Conservation (phyloP, 139 green algal species). For the Chlamydomonas sphaeroides region DNA sequence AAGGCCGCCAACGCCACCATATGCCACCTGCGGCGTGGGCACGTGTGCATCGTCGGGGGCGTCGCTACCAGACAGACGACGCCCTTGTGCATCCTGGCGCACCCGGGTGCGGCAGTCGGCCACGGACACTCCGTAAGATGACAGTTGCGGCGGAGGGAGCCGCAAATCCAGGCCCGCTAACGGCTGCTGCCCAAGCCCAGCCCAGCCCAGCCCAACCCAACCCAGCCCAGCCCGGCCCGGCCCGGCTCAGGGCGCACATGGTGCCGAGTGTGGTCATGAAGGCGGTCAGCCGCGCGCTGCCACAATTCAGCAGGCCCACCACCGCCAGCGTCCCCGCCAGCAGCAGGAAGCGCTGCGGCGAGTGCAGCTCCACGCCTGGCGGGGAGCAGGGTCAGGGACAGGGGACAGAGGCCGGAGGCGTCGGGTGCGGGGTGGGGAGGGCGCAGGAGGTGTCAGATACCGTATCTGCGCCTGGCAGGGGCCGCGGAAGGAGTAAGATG, state of each 20-base stretch:
- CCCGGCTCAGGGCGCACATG: neutral
- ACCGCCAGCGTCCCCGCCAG: neutral
- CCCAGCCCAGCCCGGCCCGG: neutral
- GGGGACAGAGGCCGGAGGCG: too few species aligned
- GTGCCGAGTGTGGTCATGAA: slow-evolving; percentile 22
- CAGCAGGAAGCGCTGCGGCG: neutral
- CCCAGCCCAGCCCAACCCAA: neutral
- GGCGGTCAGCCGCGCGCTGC: slow-evolving; percentile 11
- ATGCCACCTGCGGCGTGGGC: slow-evolving; percentile 34
- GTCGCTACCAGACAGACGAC: too few species aligned
- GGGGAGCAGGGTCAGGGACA: neutral
- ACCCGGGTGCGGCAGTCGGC: too few species aligned
- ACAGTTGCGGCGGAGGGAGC: too few species aligned
- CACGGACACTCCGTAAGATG: too few species aligned
- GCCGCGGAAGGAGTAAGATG: too few species aligned
- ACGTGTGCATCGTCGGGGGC: too few species aligned
- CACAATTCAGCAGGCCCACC: slow-evolving; percentile 31
- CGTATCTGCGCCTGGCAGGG: too few species aligned
- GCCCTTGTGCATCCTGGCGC: too few species aligned
- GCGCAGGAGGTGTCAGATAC: too few species aligned
- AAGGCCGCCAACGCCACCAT: slow-evolving; percentile 23
- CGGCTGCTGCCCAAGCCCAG: neutral
- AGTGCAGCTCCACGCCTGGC: neutral
- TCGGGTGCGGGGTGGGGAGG: too few species aligned
- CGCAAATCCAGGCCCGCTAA: too few species aligned